phyloP scores from a whole-genome alignment of 805 yeast genomes.

The Candida hispaniensis region DNA sequence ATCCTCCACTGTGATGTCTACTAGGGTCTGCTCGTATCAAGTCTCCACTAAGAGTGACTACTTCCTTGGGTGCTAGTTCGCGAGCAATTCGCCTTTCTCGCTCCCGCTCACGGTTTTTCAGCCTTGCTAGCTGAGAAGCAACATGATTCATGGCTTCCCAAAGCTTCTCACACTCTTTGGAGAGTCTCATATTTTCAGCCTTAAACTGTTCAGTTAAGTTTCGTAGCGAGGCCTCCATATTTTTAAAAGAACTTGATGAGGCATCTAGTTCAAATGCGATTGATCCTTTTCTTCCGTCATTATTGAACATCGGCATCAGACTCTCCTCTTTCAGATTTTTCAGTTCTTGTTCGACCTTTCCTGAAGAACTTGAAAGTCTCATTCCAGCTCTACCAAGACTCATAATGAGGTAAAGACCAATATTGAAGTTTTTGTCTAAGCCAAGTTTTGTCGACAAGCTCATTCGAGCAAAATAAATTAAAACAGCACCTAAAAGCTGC shows the following conservation, averaged over 20 bases:
- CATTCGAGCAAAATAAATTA: slow-evolving; percentile 18
- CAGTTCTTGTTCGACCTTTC: too few species aligned
- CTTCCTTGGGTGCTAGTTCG: slow-evolving; percentile 4
- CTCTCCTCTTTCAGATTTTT: too few species aligned
- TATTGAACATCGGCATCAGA: too few species aligned
- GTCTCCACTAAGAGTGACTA: too few species aligned
- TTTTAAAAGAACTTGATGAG: slow-evolving; percentile 34
- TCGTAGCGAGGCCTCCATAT: slow-evolving; percentile 41
- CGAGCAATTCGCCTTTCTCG: slow-evolving; percentile 13
- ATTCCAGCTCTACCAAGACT: slow-evolving; percentile 20
- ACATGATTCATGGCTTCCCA: slow-evolving; percentile 15
- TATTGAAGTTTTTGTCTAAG: slow-evolving; percentile 20
- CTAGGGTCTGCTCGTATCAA: too few species aligned
- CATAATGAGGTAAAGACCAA: slow-evolving; percentile 20
- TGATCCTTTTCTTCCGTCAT: too few species aligned
- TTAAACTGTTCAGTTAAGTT: too few species aligned
- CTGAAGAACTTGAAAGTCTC: slow-evolving; percentile 17
- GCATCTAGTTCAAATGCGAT: too few species aligned
- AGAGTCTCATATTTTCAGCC: too few species aligned
- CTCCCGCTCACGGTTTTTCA: slow-evolving; percentile 13
- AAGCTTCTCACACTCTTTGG: slow-evolving; percentile 10
- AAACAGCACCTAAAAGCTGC: slow-evolving; percentile 21
- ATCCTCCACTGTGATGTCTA: too few species aligned
- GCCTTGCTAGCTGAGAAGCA: slow-evolving; percentile 7
- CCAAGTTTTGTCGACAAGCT: slow-evolving; percentile 19